phyloP scores from a whole-genome alignment of 176 grass and related monocot genomes.

The Oryza glaberrima region DNA sequence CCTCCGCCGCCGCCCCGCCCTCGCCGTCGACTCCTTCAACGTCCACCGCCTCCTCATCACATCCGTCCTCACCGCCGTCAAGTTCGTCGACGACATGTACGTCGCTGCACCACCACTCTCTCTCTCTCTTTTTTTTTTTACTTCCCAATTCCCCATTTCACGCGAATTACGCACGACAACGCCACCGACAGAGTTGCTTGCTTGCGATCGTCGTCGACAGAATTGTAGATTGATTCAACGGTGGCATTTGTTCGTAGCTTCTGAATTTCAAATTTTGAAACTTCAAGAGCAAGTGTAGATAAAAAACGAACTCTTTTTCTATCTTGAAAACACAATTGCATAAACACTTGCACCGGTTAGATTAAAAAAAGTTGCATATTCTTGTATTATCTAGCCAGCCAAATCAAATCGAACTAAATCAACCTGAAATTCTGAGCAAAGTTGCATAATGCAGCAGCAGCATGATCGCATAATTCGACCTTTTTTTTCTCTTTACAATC shows the following conservation, averaged over 20 bases:
- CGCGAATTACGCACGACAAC: neutral
- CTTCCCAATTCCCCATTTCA: neutral
- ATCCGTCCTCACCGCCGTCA: slow-evolving; percentile 91
- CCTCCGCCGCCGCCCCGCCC: slow-evolving; percentile 61
- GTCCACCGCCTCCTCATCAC: slow-evolving; percentile 98
- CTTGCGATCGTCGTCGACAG: neutral
- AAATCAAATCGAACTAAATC: neutral
- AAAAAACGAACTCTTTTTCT: neutral
- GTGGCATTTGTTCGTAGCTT: neutral
- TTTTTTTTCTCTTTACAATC: neutral
- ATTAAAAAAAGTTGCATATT: neutral
- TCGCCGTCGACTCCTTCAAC: slow-evolving; percentile 94
- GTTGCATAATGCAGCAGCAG: neutral
- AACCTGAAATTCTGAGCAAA: neutral
- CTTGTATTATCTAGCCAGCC: neutral
- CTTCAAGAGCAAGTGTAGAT: neutral
- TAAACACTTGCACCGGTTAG: neutral
- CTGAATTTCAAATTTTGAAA: neutral
- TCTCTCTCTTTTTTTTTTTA: too few relatives aligned
- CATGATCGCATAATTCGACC: neutral
- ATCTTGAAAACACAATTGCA: neutral
- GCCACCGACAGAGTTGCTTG: neutral
- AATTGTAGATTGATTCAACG: neutral
- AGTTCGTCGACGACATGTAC: slow-evolving; percentile 99
- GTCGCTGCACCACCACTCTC: slow-evolving; percentile 2